Evolutionary conservation across 306 rosid genomes (phyloP), one percentile per base, ranked within the genome.

Genomic region (Purshia tridentata): DNA sequence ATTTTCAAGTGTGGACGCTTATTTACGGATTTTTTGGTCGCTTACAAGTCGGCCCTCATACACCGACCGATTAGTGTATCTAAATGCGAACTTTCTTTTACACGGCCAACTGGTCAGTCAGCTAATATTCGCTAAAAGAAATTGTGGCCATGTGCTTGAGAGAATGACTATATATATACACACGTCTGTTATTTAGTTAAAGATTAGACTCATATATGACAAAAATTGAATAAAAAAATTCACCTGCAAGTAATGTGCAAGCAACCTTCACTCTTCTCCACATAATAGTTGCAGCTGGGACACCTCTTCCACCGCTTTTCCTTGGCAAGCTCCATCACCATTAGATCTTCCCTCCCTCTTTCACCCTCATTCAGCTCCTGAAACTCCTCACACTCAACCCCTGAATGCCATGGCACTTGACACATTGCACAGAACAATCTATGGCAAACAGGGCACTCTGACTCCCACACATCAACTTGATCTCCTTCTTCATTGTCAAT

Each of bases 401-500:
- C 86, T 9, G 79, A 8, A 67, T 89, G 96, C 96, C 96, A 89
- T 6, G 88, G 70, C 6, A 85, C 90, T 41, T 8, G 3, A 41
- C 92, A 89, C 22, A n/a, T 42, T 0, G 86, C 87, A 29, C 96
- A 89, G 78, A 89, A 89, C 23, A 89, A 10, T 22, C 88, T 77
- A n/a, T 87, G 88, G 58, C 96, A 89, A 46, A 23, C 11, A 22
- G 92, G 92, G 4, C 96, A 89, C 67, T 85, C 88, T 13, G 84
- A 19, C 37, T 73, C 81, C 56, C 52, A 71, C 16, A 82, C 52
- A 0, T 0, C 2, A 29, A 29, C 35, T 29, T 29, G 59, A 9
- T 41, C 74, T 0, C 6, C 81, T 5, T 45, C 81, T 8, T 78
- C 82, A 0, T 80, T 5, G 0, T 71, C 85, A 19, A 67, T 16